Evolutionary conservation across 2,329 filamentous ascomycete species (phyloP).

Genomic region (Phialocephala sp.): DNA sequence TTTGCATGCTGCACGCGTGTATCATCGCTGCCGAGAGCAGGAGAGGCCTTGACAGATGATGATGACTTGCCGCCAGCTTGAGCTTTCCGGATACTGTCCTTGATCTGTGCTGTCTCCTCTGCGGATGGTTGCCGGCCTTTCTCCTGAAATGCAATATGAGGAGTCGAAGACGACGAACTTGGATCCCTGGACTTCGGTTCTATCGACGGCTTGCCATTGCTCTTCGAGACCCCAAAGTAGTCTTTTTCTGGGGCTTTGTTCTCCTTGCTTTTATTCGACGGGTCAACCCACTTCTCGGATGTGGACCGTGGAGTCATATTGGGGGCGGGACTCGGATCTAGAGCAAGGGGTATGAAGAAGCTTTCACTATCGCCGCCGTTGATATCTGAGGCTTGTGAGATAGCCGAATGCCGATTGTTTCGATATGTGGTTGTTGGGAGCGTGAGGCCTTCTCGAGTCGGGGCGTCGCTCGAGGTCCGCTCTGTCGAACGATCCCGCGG

Average conservation of each 20-base stretch:
- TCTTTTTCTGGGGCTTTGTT: slow-evolving; percentile 53
- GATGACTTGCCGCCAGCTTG: slow-evolving; percentile 34
- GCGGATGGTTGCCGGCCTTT: slow-evolving; percentile 72
- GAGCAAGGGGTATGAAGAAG: slow-evolving; percentile 77
- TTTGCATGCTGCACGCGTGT: slow-evolving; percentile 39
- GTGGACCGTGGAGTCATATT: slow-evolving; percentile 58
- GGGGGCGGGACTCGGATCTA: slow-evolving; percentile 70
- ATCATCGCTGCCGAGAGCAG: slow-evolving; percentile 38
- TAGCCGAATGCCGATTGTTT: slow-evolving; percentile 77
- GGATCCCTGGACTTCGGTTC: slow-evolving; percentile 44
- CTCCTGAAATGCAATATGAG: slow-evolving; percentile 93
- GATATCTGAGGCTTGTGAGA: slow-evolving; percentile 55
- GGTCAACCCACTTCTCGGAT: slow-evolving; percentile 53
- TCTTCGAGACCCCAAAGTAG: slow-evolving; percentile 59
- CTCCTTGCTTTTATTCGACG: slow-evolving; percentile 46
- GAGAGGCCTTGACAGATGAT: slow-evolving; percentile 34
- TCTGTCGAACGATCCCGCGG: slow-evolving; percentile 57
- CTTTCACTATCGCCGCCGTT: slow-evolving; percentile 53
- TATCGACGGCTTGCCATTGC: slow-evolving; percentile 48
- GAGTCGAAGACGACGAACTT: slow-evolving; percentile 65
- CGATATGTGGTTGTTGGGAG: slow-evolving; percentile 79
- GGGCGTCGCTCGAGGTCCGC: slow-evolving; percentile 48
- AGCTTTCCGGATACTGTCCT: slow-evolving; percentile 52
- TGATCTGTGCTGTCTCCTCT: slow-evolving; percentile 57
- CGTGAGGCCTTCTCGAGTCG: slow-evolving; percentile 64